Conservation (phyloP, 805 yeast species). For the Komagataella ulmi region DNA sequence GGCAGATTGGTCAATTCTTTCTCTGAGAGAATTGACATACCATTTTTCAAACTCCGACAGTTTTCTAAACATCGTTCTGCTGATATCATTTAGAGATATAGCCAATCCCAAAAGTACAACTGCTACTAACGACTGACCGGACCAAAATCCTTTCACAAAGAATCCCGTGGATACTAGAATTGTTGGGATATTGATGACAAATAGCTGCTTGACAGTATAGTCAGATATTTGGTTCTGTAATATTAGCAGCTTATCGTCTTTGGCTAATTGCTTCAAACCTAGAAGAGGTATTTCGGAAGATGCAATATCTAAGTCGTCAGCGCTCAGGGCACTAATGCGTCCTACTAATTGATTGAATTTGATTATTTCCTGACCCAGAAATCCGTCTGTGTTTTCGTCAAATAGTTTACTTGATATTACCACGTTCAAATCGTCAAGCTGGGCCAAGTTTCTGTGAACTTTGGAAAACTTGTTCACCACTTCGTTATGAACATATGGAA, state of each 20-base stretch:
- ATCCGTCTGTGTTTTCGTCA: slow-evolving; percentile 2
- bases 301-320: background rate
- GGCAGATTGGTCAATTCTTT: slow-evolving; percentile 2
- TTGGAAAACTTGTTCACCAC: slow-evolving; percentile 14
- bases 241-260: background rate
- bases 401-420: slow-evolving; percentile 15
- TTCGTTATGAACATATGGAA: slow-evolving; percentile 14
- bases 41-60: slow-evolving; percentile 3
- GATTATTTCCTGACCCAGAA: background rate
- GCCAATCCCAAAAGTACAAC: slow-evolving; percentile 29
- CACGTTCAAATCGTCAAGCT: slow-evolving; percentile 18
- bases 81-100: slow-evolving; percentile 20
- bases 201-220: background rate
- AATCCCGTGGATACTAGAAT: background rate
- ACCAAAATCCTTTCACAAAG: slow-evolving; percentile 1
- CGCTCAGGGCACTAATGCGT: background rate
- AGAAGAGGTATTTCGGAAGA: background rate
- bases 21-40: slow-evolving; percentile 4
- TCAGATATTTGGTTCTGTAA: background rate
- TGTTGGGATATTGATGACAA: slow-evolving; percentile 1
- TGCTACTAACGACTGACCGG: slow-evolving; percentile 17
- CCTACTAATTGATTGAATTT: slow-evolving; percentile 1
- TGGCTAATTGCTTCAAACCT: background rate
- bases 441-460: slow-evolving; percentile 15
- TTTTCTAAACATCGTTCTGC: slow-evolving; percentile 1